phyloP scores from a whole-genome alignment of 2,329 filamentous ascomycete species.

The Colletotrichum karsti region DNA sequence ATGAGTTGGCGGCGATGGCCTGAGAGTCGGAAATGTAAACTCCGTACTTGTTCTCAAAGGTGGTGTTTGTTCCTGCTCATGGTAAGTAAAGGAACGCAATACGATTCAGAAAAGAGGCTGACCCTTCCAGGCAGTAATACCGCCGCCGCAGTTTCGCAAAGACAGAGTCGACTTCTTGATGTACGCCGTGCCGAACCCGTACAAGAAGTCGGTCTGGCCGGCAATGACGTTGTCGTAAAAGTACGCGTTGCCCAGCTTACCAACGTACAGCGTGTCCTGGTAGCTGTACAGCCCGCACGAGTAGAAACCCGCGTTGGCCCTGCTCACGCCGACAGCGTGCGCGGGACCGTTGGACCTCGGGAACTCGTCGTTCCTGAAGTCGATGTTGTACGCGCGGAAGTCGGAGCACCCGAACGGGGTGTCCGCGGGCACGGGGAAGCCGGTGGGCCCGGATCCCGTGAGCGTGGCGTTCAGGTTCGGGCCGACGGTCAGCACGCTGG shows the following conservation, averaged over 20 bases:
- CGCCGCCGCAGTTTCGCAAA: slow-evolving; percentile 70
- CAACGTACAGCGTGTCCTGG: slow-evolving; percentile 66
- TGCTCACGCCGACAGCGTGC: slow-evolving; percentile 67
- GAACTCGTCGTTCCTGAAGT: slow-evolving; percentile 69
- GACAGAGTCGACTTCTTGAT: slow-evolving; percentile 61
- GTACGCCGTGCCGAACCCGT: slow-evolving; percentile 73
- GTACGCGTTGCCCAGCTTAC: slow-evolving; percentile 63
- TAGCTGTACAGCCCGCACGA: slow-evolving; percentile 72
- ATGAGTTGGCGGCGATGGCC: slow-evolving; percentile 62
- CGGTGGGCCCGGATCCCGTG: slow-evolving; percentile 69
- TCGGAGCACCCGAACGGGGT: slow-evolving; percentile 71
- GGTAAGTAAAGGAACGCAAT: not conserved
- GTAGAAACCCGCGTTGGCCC: slow-evolving; percentile 74
- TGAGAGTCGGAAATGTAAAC: slow-evolving; percentile 68
- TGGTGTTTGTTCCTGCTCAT: slow-evolving; percentile 61
- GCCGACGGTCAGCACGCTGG: slow-evolving; percentile 68
- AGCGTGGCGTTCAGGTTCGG: slow-evolving; percentile 70
- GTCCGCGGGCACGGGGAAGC: slow-evolving; percentile 64
- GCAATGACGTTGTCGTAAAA: slow-evolving; percentile 68
- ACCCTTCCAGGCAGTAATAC: slow-evolving; percentile 76
- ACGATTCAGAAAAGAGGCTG: not conserved
- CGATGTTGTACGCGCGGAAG: slow-evolving; percentile 73
- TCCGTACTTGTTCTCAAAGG: slow-evolving; percentile 72
- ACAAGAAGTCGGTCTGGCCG: slow-evolving; percentile 74
- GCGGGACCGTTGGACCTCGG: slow-evolving; percentile 61